Evolutionary conservation across 495 filamentous ascomycete genomes (phyloP).

Genomic region (Aspergillus taichungensis): DNA sequence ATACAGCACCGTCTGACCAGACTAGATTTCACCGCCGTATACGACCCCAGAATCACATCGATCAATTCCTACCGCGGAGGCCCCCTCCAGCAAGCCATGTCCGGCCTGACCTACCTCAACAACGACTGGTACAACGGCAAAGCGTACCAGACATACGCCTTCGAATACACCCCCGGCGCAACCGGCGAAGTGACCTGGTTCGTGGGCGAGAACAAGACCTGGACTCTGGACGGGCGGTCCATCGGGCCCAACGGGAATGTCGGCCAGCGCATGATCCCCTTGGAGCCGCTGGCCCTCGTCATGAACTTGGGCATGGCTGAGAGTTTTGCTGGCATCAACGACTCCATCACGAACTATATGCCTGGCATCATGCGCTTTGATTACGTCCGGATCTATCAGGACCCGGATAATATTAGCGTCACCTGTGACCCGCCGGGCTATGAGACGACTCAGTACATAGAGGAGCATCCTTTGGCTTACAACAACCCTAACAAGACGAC

Average conservation of each 20-base stretch:
- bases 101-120: slow-evolving; percentile 62
- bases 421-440: slow-evolving; percentile 67
- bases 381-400: slow-evolving; percentile 69
- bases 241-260: slow-evolving; percentile 68
- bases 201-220: slow-evolving; percentile 55
- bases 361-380: slow-evolving; percentile 66
- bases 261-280: slow-evolving; percentile 57
- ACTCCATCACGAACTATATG: slow-evolving; percentile 44
- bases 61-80: slow-evolving; percentile 64
- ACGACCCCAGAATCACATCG: slow-evolving; percentile 46
- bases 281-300: slow-evolving; percentile 62
- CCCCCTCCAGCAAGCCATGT: slow-evolving; percentile 64
- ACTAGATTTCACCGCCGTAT: slow-evolving; percentile 52
- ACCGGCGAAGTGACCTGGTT: slow-evolving; percentile 58
- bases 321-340: slow-evolving; percentile 55
- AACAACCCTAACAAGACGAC: slow-evolving; percentile 55
- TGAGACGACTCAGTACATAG: slow-evolving; percentile 64
- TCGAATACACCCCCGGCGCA: slow-evolving; percentile 62
- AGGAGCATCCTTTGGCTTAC: slow-evolving; percentile 53
- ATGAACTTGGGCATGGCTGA: slow-evolving; percentile 68
- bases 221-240: slow-evolving; percentile 56
- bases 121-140: slow-evolving; percentile 70
- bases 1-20: background rate
- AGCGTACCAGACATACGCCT: slow-evolving; percentile 61
- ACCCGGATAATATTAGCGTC: slow-evolving; percentile 46